Evolutionary conservation across 768 basidiomycete species (phyloP).

Genomic region (Boletus reticulatus): DNA sequence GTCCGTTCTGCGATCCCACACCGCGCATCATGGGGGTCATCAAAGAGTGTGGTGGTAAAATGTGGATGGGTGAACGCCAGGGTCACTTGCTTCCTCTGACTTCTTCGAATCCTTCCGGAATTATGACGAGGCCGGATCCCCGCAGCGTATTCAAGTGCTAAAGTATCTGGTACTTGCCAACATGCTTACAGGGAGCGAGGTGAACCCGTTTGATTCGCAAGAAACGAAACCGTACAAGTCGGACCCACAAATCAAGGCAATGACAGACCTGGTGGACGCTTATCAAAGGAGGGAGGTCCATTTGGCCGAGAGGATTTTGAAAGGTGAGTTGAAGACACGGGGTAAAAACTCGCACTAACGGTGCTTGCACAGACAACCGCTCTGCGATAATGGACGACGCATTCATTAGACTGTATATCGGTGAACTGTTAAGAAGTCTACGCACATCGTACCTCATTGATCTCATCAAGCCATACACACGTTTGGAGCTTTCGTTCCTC

Average conservation of each 20-base stretch:
- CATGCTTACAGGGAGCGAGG: conserved; percentile 97
- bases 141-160: conserved; percentile 94
- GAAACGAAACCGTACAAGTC: conserved; percentile 99
- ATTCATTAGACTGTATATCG: conserved; percentile 95
- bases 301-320: conserved; percentile 93
- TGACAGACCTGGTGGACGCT: conserved; percentile 96
- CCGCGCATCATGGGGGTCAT: conserved; percentile 98
- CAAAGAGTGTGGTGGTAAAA: conserved; percentile 98
- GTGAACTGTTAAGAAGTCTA: conserved; percentile 90
- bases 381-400: conserved; percentile 94
- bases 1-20: conserved; percentile 97
- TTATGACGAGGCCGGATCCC: conserved; percentile 96
- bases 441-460: conserved; percentile 97
- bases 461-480: conserved; percentile 95
- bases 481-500: conserved; percentile 89
- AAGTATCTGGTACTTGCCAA: conserved; percentile 98
- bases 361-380: conserved; percentile 65
- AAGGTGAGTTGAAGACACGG: conserved; percentile 50
- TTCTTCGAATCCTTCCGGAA: conserved; percentile 99
- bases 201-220: conserved; percentile 99
- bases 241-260: conserved; percentile 94
- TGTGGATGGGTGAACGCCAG: conserved; percentile 99
- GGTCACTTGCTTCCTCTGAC: conserved; percentile 95
- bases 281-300: conserved; percentile 97
- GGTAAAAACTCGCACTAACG: neutral